Evolutionary conservation across 176 grass and related monocot genomes (phyloP).

Genomic region (Rhynchospora tenuis): DNA sequence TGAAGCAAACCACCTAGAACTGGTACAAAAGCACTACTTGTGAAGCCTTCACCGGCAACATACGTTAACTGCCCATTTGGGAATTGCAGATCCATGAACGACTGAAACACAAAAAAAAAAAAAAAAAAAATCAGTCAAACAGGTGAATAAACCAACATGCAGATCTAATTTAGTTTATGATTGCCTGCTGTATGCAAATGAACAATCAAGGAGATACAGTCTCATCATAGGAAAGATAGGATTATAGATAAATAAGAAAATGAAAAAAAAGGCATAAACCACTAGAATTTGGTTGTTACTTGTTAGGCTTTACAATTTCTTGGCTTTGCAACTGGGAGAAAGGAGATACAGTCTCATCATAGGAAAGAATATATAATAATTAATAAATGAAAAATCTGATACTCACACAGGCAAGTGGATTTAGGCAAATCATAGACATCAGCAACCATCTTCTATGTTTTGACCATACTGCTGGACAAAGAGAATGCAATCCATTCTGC

Average conservation of each 20-base stretch:
- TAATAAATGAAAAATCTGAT: neutral
- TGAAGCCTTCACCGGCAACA: slow-evolving; percentile 84
- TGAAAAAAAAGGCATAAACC: neutral
- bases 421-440: slow-evolving; percentile 85
- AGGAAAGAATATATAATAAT: slow-evolving; percentile 6
- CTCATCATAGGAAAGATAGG: neutral
- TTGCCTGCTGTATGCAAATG: neutral
- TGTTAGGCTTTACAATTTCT: neutral
- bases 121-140: slow-evolving; percentile 12
- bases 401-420: slow-evolving; percentile 68
- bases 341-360: neutral
- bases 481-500: slow-evolving; percentile 74
- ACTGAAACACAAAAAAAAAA: slow-evolving; percentile 39
- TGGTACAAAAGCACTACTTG: slow-evolving; percentile 70
- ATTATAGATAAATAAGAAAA: neutral
- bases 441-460: slow-evolving; percentile 67
- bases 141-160: neutral
- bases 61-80: slow-evolving; percentile 92
- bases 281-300: neutral
- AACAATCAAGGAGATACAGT: neutral
- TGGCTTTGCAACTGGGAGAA: neutral
- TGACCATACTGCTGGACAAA: slow-evolving; percentile 75
- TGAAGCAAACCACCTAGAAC: slow-evolving; percentile 79
- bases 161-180: neutral
- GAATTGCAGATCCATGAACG: slow-evolving; percentile 94